Percentiles rank a stretch among this genome's conserved stretches.
These are phyloP conservation scores for Bimuria novae-zelandiae DNA, from an alignment of 2,329 filamentous ascomycete genomes.

Conservation along the genomic window DNA sequence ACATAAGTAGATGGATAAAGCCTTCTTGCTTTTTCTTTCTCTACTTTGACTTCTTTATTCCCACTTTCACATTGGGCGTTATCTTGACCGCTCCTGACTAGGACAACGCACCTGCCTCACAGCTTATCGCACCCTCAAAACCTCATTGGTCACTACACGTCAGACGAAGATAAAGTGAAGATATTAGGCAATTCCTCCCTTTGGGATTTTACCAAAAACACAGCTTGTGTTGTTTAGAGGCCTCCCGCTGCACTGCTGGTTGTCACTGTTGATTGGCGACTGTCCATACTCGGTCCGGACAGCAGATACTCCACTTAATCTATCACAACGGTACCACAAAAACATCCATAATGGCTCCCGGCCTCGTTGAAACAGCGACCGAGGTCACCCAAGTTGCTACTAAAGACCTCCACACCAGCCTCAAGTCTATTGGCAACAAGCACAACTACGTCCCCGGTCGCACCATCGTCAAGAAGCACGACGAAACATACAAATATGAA, in stretches of 20 bases:
- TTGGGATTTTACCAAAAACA: too few species aligned
- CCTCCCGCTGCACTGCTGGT: too few species aligned
- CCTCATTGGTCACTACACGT: neutral
- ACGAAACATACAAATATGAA: constrained; percentile 56
- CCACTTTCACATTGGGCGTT: neutral
- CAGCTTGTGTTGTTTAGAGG: too few species aligned
- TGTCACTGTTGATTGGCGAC: too few species aligned
- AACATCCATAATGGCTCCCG: constrained; percentile 34
- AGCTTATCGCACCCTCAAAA: constrained; percentile 7
- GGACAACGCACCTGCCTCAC: neutral
- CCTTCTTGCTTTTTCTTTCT: neutral
- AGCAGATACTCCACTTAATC: too few species aligned
- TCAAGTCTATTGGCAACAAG: constrained; percentile 25
- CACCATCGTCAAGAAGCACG: constrained; percentile 51
- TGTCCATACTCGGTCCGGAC: too few species aligned
- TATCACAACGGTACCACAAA: neutral
- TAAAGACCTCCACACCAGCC: constrained; percentile 15
- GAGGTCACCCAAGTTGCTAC: constrained; percentile 18
- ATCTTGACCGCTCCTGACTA: neutral
- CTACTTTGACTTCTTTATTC: neutral
- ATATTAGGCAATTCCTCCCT: neutral
- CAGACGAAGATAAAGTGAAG: neutral
- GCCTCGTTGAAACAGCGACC: constrained; percentile 35
- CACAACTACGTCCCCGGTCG: constrained; percentile 56
- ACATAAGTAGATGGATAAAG: neutral